Evolutionary conservation across 2,329 filamentous ascomycete genomes (phyloP).

Genomic region (Drechslerella coelobrocha): DNA sequence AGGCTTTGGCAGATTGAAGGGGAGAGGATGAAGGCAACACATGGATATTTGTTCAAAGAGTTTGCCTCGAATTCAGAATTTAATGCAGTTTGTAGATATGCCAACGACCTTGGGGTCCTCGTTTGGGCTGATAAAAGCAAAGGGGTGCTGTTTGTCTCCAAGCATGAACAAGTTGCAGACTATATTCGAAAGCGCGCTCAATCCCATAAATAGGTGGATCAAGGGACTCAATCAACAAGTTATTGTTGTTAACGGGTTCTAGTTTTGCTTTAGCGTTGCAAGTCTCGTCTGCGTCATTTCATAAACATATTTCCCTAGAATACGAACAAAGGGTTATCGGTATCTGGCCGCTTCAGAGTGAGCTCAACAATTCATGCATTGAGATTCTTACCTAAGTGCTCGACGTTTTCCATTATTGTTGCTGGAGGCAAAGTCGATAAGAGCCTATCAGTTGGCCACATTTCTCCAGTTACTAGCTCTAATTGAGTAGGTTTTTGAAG

Average conservation of each 20-base stretch:
- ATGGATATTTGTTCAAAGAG: slow-evolving; percentile 87
- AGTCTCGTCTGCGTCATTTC: slow-evolving; percentile 86
- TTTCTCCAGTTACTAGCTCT: slow-evolving; percentile 79
- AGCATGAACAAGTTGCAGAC: slow-evolving; percentile 84
- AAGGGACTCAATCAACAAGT: not conserved
- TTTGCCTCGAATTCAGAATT: slow-evolving; percentile 77
- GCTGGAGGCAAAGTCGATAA: slow-evolving; percentile 57
- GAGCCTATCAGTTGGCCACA: slow-evolving; percentile 74
- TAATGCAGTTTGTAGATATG: slow-evolving; percentile 74
- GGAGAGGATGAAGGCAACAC: slow-evolving; percentile 84
- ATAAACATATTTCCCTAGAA: slow-evolving; percentile 87
- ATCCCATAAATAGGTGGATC: slow-evolving; percentile 16
- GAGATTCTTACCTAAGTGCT: slow-evolving; percentile 66
- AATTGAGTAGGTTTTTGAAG: slow-evolving; percentile 71
- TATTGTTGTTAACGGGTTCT: not conserved
- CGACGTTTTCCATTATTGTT: slow-evolving; percentile 81
- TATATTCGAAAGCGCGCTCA: slow-evolving; percentile 58
- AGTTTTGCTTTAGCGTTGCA: slow-evolving; percentile 63
- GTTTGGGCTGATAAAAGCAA: slow-evolving; percentile 82
- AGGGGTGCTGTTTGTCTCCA: slow-evolving; percentile 88
- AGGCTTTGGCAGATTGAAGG: slow-evolving; percentile 96
- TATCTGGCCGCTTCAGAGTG: not conserved
- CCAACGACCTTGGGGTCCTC: slow-evolving; percentile 87
- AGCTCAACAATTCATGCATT: no score
- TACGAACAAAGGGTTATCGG: not conserved